These are phyloP conservation scores for Puccinia polysora DNA, from an alignment of 1,284 basidiomycete species.

Conservation along the genomic window DNA sequence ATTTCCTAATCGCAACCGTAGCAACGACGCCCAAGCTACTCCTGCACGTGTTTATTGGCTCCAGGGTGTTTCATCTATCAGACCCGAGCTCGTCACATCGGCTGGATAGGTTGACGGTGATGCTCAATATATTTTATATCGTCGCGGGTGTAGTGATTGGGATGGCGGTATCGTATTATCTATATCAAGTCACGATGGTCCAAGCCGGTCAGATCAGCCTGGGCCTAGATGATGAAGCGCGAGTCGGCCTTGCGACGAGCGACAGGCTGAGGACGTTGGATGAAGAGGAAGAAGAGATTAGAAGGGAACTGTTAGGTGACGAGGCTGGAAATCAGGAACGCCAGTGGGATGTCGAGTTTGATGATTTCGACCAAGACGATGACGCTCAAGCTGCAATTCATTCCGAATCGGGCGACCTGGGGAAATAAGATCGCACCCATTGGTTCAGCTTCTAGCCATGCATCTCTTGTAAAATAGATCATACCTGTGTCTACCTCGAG, in stretches of 20 bases:
- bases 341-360: slow-evolving; percentile 43
- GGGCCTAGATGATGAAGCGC: slow-evolving; percentile 13
- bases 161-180: slow-evolving; percentile 20
- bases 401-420: too few relatives aligned
- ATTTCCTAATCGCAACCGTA: slow-evolving; percentile 33
- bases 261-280: slow-evolving; percentile 10
- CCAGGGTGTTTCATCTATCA: slow-evolving; percentile 33
- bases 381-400: background rate
- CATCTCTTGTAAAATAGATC: too few relatives aligned
- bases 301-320: slow-evolving; percentile 11
- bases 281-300: slow-evolving; percentile 34
- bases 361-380: slow-evolving; percentile 29
- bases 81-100: slow-evolving; percentile 10
- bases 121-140: slow-evolving; percentile 36
- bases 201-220: slow-evolving; percentile 38
- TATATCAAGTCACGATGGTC: slow-evolving; percentile 35
- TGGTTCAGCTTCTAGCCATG: too few relatives aligned
- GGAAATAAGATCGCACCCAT: too few relatives aligned
- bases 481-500: too few relatives aligned
- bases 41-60: slow-evolving; percentile 39
- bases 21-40: slow-evolving; percentile 35
- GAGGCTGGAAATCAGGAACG: slow-evolving; percentile 13
- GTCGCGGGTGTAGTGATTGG: slow-evolving; percentile 6
- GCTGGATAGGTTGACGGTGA: slow-evolving; percentile 20
- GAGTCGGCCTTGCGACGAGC: background rate